Percentiles rank a stretch among this genome's conserved stretches.
These are phyloP conservation scores for Penicillium occitanis DNA, from an alignment of 2,329 filamentous ascomycete genomes.

Conservation along the genomic window DNA sequence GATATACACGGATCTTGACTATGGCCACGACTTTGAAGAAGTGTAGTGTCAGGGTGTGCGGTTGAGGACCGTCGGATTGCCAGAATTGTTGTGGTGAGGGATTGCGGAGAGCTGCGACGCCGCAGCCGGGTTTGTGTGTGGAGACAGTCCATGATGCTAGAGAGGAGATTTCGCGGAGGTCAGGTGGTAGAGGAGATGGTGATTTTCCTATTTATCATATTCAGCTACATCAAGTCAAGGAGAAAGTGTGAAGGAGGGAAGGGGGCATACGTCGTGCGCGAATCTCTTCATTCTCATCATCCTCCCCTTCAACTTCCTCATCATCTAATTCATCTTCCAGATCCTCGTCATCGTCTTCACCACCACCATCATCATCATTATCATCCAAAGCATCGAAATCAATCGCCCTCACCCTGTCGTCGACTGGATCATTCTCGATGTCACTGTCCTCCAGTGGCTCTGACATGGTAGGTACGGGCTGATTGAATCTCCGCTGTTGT, in stretches of 20 bases:
- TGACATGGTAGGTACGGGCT: constrained; percentile 5
- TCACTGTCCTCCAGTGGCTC: constrained; percentile 16
- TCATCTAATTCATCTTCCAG: constrained; percentile 31
- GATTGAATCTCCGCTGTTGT: background rate
- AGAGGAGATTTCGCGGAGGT: constrained; percentile 63
- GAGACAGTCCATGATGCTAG: constrained; percentile 67
- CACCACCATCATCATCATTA: constrained; percentile 27
- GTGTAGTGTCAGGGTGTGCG: constrained; percentile 63
- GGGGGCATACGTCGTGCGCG: constrained; percentile 33
- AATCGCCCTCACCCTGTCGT: constrained; percentile 18
- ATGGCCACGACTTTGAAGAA: constrained; percentile 57
- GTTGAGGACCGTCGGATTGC: constrained; percentile 67
- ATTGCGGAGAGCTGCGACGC: constrained; percentile 59
- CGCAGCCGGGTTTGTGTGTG: constrained; percentile 62
- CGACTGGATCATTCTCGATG: constrained; percentile 21
- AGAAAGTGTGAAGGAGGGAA: background rate
- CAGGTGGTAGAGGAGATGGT: constrained; percentile 39
- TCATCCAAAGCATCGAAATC: constrained; percentile 24
- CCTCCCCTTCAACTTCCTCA: constrained; percentile 25
- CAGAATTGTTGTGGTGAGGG: constrained; percentile 60
- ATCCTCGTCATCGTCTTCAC: constrained; percentile 35
- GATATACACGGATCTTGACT: constrained; percentile 55
- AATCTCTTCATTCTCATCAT: constrained; percentile 29
- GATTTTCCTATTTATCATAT: constrained; percentile 31
- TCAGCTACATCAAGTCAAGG: background rate